Percentiles rank a stretch among this genome's conserved stretches.
Conservation (phyloP, 495 filamentous ascomycete species). For the Trypethelium eluteriae region DNA sequence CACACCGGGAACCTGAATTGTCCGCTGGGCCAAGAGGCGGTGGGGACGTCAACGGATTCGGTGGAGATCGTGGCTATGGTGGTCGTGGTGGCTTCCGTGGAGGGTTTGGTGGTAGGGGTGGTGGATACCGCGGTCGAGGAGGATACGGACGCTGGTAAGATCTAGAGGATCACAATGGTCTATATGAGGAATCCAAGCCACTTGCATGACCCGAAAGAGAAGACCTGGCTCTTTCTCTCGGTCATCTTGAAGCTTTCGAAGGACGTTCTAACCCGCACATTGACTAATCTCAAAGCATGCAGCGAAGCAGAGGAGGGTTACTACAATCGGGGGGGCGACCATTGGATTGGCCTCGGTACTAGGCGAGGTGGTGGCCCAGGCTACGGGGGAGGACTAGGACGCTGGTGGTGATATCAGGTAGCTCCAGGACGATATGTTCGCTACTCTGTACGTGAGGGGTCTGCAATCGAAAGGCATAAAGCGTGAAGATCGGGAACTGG, state of each 20-base stretch:
- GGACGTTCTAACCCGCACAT: too few species aligned
- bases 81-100: constrained; percentile 26
- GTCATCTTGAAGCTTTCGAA: too few species aligned
- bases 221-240: too few species aligned
- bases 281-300: too few species aligned
- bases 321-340: too few species aligned
- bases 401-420: constrained; percentile 6
- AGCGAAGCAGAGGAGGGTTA: too few species aligned
- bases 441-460: neutral
- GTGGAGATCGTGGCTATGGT: constrained; percentile 23
- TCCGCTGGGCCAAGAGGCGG: constrained; percentile 19
- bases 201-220: too few species aligned
- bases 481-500: neutral
- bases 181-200: too few species aligned
- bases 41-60: constrained; percentile 22
- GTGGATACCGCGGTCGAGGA: constrained; percentile 24
- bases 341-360: too few species aligned
- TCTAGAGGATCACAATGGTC: too few species aligned
- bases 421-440: neutral
- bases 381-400: constrained; percentile 23
- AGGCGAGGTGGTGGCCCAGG: constrained; percentile 25
- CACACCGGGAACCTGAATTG: constrained; percentile 46
- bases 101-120: constrained; percentile 25
- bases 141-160: constrained; percentile 19
- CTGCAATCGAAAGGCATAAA: neutral